Percentiles rank a stretch among this genome's conserved stretches.
Conservation (phyloP, 495 filamentous ascomycete genomes). For the Penicillium paradoxum region DNA sequence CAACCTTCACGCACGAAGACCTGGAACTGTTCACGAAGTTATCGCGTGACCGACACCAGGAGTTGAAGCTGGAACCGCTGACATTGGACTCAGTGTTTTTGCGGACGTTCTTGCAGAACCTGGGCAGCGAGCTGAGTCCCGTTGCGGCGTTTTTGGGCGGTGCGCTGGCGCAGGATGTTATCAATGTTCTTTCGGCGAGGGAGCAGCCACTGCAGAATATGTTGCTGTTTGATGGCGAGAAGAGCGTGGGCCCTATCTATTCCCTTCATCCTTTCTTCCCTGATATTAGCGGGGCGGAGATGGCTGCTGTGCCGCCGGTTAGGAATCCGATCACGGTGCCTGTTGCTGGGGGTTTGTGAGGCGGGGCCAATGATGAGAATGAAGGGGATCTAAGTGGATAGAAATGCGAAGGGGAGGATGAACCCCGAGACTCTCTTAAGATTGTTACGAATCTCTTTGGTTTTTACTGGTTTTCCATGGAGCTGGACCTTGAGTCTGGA, state of each 20-base stretch:
- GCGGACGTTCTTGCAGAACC: conserved; percentile 74
- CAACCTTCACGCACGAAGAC: conserved; percentile 55
- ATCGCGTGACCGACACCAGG: conserved; percentile 67
- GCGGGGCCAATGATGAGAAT: too few species aligned
- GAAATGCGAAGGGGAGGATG: not conserved
- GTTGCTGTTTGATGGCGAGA: conserved; percentile 83
- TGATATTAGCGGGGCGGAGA: conserved; percentile 25
- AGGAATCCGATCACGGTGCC: conserved; percentile 18
- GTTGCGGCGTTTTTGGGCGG: conserved; percentile 88
- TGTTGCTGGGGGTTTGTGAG: not conserved
- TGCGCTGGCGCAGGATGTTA: conserved; percentile 89
- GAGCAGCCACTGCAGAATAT: conserved; percentile 97
- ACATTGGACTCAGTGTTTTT: conserved; percentile 75
- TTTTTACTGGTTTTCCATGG: not conserved
- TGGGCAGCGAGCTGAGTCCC: conserved; percentile 76
- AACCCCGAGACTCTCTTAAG: not conserved
- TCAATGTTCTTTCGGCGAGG: conserved; percentile 83
- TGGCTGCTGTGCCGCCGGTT: conserved; percentile 30
- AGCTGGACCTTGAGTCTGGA: not conserved
- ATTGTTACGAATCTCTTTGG: conserved; percentile 2
- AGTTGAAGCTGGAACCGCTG: conserved; percentile 69
- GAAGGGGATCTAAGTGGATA: too few species aligned
- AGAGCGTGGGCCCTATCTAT: conserved; percentile 70
- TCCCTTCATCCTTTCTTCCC: conserved; percentile 69
- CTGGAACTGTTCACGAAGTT: conserved; percentile 68